Evolutionary conservation across 495 filamentous ascomycete species (phyloP).

Genomic region (Aspergillus egyptiacus): DNA sequence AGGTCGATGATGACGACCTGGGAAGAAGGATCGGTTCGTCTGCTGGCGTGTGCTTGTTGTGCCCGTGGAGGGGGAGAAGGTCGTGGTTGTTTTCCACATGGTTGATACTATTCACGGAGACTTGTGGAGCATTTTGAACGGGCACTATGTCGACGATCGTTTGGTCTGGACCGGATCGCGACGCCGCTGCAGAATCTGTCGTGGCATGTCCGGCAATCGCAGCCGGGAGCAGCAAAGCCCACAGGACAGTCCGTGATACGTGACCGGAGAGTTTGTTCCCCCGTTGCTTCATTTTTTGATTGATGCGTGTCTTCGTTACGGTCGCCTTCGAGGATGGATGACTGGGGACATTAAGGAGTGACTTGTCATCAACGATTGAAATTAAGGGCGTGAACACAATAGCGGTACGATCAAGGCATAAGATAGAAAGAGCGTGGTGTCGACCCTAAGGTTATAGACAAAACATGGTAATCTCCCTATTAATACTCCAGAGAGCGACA

Average conservation of each 20-base stretch:
- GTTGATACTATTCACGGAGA: neutral
- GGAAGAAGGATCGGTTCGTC: neutral
- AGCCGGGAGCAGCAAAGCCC: constrained; percentile 7
- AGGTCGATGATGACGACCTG: constrained; percentile 21
- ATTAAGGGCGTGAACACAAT: constrained; percentile 5
- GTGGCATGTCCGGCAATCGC: neutral
- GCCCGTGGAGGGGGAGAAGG: too few species aligned
- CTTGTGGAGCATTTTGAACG: constrained; percentile 1
- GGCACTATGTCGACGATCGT: constrained; percentile 8
- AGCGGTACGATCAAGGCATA: neutral
- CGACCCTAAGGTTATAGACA: neutral
- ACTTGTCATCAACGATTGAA: constrained; percentile 9
- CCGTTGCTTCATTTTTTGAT: constrained; percentile 8
- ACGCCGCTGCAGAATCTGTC: neutral
- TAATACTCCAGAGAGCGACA: neutral
- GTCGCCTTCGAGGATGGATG: constrained; percentile 10
- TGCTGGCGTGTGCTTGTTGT: neutral
- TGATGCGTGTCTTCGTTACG: constrained; percentile 5
- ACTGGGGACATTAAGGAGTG: constrained; percentile 18
- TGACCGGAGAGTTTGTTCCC: constrained; percentile 7
- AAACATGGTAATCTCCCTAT: neutral
- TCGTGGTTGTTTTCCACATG: too few species aligned
- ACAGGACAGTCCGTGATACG: constrained; percentile 3
- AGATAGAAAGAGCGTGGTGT: constrained; percentile 2
- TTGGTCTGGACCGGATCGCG: constrained; percentile 3